Conservation (phyloP, 2,329 filamentous ascomycete species). For the Bretziella fagacearum region DNA sequence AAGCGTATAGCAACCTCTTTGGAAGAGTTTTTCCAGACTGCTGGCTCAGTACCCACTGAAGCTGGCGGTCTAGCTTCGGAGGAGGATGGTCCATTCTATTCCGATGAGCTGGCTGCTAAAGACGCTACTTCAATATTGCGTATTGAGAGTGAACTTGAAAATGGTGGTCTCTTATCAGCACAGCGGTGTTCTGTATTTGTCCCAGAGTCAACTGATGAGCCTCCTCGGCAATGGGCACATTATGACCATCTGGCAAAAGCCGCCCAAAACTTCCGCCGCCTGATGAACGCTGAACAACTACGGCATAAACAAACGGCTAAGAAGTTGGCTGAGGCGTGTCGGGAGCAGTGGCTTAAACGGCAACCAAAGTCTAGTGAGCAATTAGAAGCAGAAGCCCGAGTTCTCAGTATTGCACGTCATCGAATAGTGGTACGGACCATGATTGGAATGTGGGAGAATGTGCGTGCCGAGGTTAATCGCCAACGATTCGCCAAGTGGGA, state of each 20-base stretch:
- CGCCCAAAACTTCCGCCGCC: slow-evolving; percentile 59
- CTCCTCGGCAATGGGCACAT: slow-evolving; percentile 67
- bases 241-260: slow-evolving; percentile 71
- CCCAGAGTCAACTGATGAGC: slow-evolving; percentile 56
- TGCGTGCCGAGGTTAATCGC: slow-evolving; percentile 43
- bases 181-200: slow-evolving; percentile 55
- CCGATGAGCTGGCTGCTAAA: slow-evolving; percentile 42
- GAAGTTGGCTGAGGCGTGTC: slow-evolving; percentile 58
- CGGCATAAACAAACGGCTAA: slow-evolving; percentile 65
- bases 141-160: slow-evolving; percentile 55
- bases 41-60: slow-evolving; percentile 35
- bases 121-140: slow-evolving; percentile 55
- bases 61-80: slow-evolving; percentile 38
- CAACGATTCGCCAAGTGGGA: slow-evolving; percentile 45
- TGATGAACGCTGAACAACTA: slow-evolving; percentile 64
- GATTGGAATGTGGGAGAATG: slow-evolving; percentile 46
- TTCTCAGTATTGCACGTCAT: slow-evolving; percentile 50
- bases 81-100: slow-evolving; percentile 40
- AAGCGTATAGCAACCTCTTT: slow-evolving; percentile 38
- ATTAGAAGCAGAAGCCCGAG: slow-evolving; percentile 59
- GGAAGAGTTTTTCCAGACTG: slow-evolving; percentile 39
- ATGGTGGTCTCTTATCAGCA: slow-evolving; percentile 57
- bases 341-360: slow-evolving; percentile 55
- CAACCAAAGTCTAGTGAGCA: slow-evolving; percentile 67
- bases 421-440: slow-evolving; percentile 48